Base-by-base conservation (phyloP, 176 grass and related monocot genomes). In the Aegilops longissima region DNA sequence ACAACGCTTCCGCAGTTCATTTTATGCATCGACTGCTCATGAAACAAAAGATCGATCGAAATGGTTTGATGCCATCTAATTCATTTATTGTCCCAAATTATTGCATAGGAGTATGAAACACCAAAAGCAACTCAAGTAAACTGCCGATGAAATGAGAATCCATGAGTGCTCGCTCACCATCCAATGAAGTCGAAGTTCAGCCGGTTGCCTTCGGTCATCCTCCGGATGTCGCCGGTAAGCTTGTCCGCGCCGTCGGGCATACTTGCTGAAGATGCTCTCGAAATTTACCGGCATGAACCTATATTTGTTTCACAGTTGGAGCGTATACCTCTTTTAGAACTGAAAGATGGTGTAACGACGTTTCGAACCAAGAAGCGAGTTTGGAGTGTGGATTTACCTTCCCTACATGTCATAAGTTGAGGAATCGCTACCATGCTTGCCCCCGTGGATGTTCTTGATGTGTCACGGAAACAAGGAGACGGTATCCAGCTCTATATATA, bases 221-320 rank as follows among this genome's bases (percentile, higher is more conserved):
- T 84, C 83, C 89, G 90, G 30, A 94, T 82, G 20, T 97, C 94
- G 56, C 73, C 20, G 23, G 92, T 92, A 14, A 94, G 85, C 83
- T 80, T 82, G 78, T 94, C 90, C 0, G 90, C 6, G 63, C 81
- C 9, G 90, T 87, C n/a, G 85, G 2, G 89, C 94, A 66, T 97
- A 89, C 87, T 97, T 94, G 87, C 94, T 94, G 92, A 97, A 97
- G 40, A 94, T 86, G 90, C 88, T 90, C 86, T 98, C 95, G 64
- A 98, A 95, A 49, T 92, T 92, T 13, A 92, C 89, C 9, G 95
- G 95, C 61, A 98, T 30, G 73, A 90, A 98, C 89, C 93, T 98
- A 10, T 29, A 10, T 56, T 23, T 7, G 29, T 56, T 23, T 17
- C 70, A 38, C 45, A 47, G 24, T 82, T 12, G 24, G 12, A 52